Evolutionary conservation across 768 basidiomycete species (phyloP), one percentile per base, ranked within the genome.

Genomic region (Suillus placidus): DNA sequence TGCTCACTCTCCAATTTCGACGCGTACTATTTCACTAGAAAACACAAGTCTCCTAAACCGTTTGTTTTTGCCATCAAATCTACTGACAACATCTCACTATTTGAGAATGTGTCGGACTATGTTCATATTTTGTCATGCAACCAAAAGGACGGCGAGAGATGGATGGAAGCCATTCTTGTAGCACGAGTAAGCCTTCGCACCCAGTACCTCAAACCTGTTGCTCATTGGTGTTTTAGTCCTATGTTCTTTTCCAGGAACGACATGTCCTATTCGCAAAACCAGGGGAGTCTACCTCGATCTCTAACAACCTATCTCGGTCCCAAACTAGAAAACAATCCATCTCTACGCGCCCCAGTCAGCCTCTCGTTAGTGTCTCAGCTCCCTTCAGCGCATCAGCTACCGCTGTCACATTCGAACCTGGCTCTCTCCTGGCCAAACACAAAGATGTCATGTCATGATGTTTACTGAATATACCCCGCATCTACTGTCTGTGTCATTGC

Each of bases 1-100:
- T 97, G 95, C 73, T 91, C 92, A 4, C 78, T 97, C 23, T 89
- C 92, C 64, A 93, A 90, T 72, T 97, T 95, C 74, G 95, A 98
- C 73, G 90, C 89, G 38, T 98, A 96, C 76, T 80, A 79, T 65
- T 83, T 96, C 64, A 94, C 90, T 13, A 87, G 93, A 23, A 75
- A 84, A 37, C 86, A 91, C 77, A 93, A 92, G 71, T 83, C 93
- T 1, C 97, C 97, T 0, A 95, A 94, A 73, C 82, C 87, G 0
- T 97, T 88, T 68, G 85, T 89, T 26, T 97, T 98, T 72, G 88
- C 93, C 42, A 79, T 96, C 71, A 96, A 96, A 77, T 94, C 94
- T 4, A 91, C 92, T 13, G 94, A 96, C 72, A 93, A 90, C 71
- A 80, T 92, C 32, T 87, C 91, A 1, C 84, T 91, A 71, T 98